A percentile compares a stretch with the other conserved stretches of the same genome.
Conservation (phyloP, 2,329 filamentous ascomycete genomes). For the Cladosporium sp. region DNA sequence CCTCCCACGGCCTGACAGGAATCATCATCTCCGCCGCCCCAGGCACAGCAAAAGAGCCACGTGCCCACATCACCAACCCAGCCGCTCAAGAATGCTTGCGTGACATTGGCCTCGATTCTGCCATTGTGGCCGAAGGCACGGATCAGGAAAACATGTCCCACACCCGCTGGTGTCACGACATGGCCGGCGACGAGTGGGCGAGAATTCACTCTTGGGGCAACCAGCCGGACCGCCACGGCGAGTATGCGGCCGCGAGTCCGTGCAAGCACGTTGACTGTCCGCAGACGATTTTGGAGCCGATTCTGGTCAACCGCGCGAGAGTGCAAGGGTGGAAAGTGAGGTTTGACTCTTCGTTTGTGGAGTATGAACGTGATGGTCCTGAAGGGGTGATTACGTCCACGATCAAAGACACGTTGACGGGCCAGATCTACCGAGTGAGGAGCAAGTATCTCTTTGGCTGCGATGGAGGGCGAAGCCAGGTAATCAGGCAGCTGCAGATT, state of each 20-base stretch:
- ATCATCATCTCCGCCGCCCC: slow-evolving; percentile 50
- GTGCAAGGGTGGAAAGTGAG: slow-evolving; percentile 37
- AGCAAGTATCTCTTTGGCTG: slow-evolving; percentile 58
- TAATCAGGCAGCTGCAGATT: slow-evolving; percentile 45
- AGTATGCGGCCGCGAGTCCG: slow-evolving; percentile 40
- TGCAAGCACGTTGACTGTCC: slow-evolving; percentile 41
- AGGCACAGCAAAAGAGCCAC: slow-evolving; percentile 52
- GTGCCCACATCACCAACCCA: slow-evolving; percentile 60
- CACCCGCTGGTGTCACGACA: slow-evolving; percentile 42
- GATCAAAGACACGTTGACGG: slow-evolving; percentile 34
- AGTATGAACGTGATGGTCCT: slow-evolving; percentile 19
- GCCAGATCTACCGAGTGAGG: slow-evolving; percentile 43
- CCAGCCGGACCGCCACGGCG: slow-evolving; percentile 36
- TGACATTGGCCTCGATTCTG: slow-evolving; percentile 41
- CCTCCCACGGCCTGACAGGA: slow-evolving; percentile 41
- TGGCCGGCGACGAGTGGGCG: slow-evolving; percentile 44
- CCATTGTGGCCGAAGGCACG: slow-evolving; percentile 31
- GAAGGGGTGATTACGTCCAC: slow-evolving; percentile 31
- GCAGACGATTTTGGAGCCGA: slow-evolving; percentile 42
- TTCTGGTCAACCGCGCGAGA: slow-evolving; percentile 36
- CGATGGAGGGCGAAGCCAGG: slow-evolving; percentile 49
- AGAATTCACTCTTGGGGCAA: slow-evolving; percentile 42
- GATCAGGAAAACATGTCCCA: slow-evolving; percentile 35
- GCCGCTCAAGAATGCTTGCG: slow-evolving; percentile 50
- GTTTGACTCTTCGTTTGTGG: slow-evolving; percentile 37